These are phyloP conservation scores for Neostapfia colusana DNA, from an alignment of 176 grass and related monocot genomes.

Conservation along the genomic window DNA sequence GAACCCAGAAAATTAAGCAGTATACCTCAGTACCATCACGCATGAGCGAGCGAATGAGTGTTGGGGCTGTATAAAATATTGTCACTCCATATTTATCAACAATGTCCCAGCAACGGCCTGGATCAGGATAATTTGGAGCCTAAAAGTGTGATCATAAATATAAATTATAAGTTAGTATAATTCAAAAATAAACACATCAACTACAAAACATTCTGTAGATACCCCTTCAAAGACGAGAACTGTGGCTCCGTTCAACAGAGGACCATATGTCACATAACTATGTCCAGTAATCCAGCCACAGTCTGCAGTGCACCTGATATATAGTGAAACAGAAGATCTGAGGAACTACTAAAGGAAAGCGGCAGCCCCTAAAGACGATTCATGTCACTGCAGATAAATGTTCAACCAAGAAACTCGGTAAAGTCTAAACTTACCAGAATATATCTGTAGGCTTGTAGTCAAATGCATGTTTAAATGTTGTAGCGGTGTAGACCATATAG, in stretches of 20 bases:
- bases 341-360: slow-evolving; percentile 36
- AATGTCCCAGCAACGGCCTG: slow-evolving; percentile 88
- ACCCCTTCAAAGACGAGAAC: slow-evolving; percentile 97
- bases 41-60: slow-evolving; percentile 92
- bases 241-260: slow-evolving; percentile 89
- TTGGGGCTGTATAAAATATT: slow-evolving; percentile 99
- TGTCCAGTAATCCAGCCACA: slow-evolving; percentile 99
- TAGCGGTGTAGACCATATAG: slow-evolving; percentile 95
- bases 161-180: neutral
- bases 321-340: slow-evolving; percentile 33
- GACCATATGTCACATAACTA: slow-evolving; percentile 96
- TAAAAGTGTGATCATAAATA: slow-evolving; percentile 50
- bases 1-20: neutral
- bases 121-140: slow-evolving; percentile 92
- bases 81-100: slow-evolving; percentile 95
- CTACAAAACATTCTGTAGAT: slow-evolving; percentile 30
- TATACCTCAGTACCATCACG: slow-evolving; percentile 76
- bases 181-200: slow-evolving; percentile 30
- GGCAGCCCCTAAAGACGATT: neutral
- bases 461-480: slow-evolving; percentile 97
- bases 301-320: slow-evolving; percentile 94
- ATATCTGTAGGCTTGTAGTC: slow-evolving; percentile 89
- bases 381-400: slow-evolving; percentile 3
- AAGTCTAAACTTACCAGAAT: slow-evolving; percentile 72
- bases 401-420: neutral